Evolutionary conservation across 208 protist genomes (phyloP).

Genomic region (Eutreptiella sp.): DNA sequence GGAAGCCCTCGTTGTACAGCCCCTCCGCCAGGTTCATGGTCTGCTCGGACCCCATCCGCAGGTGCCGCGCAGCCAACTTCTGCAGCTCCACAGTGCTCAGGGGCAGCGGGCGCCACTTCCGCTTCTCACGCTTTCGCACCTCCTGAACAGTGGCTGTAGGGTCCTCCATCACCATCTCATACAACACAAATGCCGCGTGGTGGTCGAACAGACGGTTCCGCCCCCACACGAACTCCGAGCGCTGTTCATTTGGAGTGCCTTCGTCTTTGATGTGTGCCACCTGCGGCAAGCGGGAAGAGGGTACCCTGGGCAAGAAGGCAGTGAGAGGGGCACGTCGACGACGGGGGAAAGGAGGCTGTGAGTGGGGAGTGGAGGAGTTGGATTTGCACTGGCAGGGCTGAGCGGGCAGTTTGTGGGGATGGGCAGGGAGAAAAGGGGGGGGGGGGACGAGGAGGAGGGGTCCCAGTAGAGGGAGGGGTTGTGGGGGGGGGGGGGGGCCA

Average conservation of each 20-base stretch:
- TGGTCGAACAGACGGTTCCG: conserved; percentile 67
- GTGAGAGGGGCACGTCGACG: too few relatives aligned
- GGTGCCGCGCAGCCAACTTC: conserved; percentile 82
- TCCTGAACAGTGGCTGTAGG: conserved; percentile 42
- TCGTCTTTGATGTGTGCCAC: conserved; percentile 37
- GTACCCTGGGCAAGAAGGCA: too few relatives aligned
- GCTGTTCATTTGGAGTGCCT: conserved; percentile 10
- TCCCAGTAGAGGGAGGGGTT: too few relatives aligned
- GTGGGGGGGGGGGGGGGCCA: too few relatives aligned
- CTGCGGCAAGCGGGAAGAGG: too few relatives aligned
- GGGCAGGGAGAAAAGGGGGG: too few relatives aligned
- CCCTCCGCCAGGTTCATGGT: conserved; percentile 89
- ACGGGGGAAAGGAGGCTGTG: too few relatives aligned
- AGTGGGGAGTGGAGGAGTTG: too few relatives aligned
- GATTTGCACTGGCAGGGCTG: too few relatives aligned
- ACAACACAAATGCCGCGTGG: conserved; percentile 39
- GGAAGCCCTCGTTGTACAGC: conserved; percentile 79
- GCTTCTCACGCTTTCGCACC: conserved; percentile 34
- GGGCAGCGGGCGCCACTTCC: conserved; percentile 73
- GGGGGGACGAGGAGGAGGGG: too few relatives aligned
- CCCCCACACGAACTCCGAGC: conserved; percentile 56
- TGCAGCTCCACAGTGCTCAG: conserved; percentile 96
- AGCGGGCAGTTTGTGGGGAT: too few relatives aligned
- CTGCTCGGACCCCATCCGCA: conserved; percentile 80
- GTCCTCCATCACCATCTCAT: conserved; percentile 49